Percentiles rank a stretch among this genome's conserved stretches.
Evolutionary conservation across 176 grass and related monocot genomes (phyloP).

Genomic region (Avena insularis): DNA sequence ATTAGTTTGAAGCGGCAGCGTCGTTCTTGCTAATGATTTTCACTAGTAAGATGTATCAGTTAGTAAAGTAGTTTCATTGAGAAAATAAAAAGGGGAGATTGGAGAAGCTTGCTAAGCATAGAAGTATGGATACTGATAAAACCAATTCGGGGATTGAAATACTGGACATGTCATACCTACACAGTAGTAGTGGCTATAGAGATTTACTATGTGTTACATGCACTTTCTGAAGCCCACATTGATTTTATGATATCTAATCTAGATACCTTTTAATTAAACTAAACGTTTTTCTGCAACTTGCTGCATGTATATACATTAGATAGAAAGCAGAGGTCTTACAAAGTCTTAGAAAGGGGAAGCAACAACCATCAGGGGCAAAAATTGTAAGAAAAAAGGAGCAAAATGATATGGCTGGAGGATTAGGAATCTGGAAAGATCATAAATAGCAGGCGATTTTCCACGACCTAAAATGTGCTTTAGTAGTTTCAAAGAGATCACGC

Average conservation of each 20-base stretch:
- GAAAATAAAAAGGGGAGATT: constrained; percentile 4
- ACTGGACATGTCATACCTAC: not conserved
- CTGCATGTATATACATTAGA: not conserved
- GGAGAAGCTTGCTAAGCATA: not conserved
- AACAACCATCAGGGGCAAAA: not conserved
- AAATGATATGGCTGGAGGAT: not conserved
- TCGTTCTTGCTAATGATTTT: constrained; percentile 15
- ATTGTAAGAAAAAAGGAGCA: not conserved
- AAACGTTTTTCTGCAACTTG: not conserved
- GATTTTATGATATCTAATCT: too few relatives aligned
- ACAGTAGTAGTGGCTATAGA: too few relatives aligned
- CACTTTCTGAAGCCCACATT: too few relatives aligned
- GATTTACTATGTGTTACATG: too few relatives aligned
- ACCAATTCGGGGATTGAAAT: constrained; percentile 3
- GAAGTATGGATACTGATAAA: not conserved
- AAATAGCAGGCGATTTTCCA: not conserved
- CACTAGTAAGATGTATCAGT: constrained; percentile 19
- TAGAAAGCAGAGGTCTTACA: not conserved
- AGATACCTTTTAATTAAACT: not conserved
- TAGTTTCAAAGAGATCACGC: not conserved
- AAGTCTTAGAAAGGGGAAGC: not conserved
- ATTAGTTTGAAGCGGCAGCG: not conserved
- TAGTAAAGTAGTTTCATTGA: not conserved
- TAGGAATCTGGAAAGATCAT: not conserved
- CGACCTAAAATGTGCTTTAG: not conserved